phyloP scores from a whole-genome alignment of 2,329 filamentous ascomycete species.

The Cercospora zeina region DNA sequence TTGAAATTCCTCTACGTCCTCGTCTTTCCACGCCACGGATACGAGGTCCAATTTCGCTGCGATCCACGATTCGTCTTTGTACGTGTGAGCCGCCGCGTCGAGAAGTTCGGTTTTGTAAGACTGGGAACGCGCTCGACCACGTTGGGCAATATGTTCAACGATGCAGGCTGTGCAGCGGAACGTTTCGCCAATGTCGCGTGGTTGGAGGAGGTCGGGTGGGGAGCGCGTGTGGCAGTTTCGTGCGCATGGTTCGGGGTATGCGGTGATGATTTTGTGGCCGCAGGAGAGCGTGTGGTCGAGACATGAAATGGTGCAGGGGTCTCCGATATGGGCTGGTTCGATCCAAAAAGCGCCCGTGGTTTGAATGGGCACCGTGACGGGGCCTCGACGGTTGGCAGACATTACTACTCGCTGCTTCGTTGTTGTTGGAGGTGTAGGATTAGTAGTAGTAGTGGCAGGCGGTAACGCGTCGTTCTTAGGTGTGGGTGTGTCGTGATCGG shows the following conservation, averaged over 20 bases:
- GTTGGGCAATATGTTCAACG: slow-evolving; percentile 11
- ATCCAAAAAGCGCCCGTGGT: slow-evolving; percentile 13
- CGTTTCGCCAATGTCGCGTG: slow-evolving; percentile 17
- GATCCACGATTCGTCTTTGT: slow-evolving; percentile 13
- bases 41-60: slow-evolving; percentile 14
- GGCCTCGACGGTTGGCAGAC: slow-evolving; percentile 6
- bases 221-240: slow-evolving; percentile 17
- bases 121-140: background rate
- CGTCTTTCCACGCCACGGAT: slow-evolving; percentile 19
- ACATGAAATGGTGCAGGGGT: slow-evolving; percentile 19
- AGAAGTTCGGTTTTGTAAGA: slow-evolving; percentile 9
- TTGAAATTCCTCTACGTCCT: slow-evolving; percentile 20
- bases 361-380: background rate
- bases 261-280: slow-evolving; percentile 21
- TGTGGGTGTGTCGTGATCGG: background rate
- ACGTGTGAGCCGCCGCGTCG: slow-evolving; percentile 9
- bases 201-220: slow-evolving; percentile 15
- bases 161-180: slow-evolving; percentile 21
- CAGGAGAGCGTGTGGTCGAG: slow-evolving; percentile 20
- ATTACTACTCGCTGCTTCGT: background rate
- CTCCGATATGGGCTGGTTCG: slow-evolving; percentile 14
- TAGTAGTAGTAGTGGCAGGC: background rate
- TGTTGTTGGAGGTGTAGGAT: background rate
- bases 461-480: background rate
- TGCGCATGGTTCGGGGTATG: slow-evolving; percentile 14